A percentile compares a stretch with the other conserved stretches of the same genome.
These are phyloP conservation scores for Leishmania major DNA, from an alignment of 208 protist genomes.

Conservation along the genomic window DNA sequence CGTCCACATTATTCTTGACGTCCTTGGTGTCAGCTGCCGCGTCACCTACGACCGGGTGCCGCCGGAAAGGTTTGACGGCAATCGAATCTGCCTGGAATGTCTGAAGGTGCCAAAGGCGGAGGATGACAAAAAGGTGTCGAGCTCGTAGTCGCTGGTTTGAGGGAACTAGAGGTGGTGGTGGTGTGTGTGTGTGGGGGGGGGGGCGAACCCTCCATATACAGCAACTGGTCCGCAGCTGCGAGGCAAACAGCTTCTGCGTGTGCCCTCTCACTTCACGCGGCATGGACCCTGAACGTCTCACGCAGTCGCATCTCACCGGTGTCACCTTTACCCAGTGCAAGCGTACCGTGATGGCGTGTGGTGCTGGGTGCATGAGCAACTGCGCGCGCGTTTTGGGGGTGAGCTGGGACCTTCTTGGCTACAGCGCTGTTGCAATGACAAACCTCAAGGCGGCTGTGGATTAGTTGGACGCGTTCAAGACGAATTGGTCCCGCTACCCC, in stretches of 20 bases:
- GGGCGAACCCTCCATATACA: conserved; percentile 40
- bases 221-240: conserved; percentile 25
- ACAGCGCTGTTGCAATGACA: conserved; percentile 44
- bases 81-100: conserved; percentile 70
- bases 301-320: conserved; percentile 39
- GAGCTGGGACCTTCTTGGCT: conserved; percentile 49
- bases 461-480: conserved; percentile 29
- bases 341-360: conserved; percentile 26
- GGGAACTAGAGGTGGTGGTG: conserved; percentile 20
- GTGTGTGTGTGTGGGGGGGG: background rate
- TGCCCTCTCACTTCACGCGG: conserved; percentile 63
- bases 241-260: conserved; percentile 36
- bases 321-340: conserved; percentile 54
- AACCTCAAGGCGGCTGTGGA: conserved; percentile 47
- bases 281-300: conserved; percentile 59
- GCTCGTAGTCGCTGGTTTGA: conserved; percentile 52
- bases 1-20: conserved; percentile 56
- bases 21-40: conserved; percentile 18
- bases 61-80: conserved; percentile 46
- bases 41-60: conserved; percentile 51
- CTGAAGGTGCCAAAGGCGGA: conserved; percentile 21
- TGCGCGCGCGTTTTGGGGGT: conserved; percentile 27
- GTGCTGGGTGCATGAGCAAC: conserved; percentile 22
- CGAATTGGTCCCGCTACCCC: conserved; percentile 20
- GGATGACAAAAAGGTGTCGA: conserved; percentile 39